Evolutionary conservation across 106 monocot genomes (phyloP).

Genomic region (Iris macrosiphon): DNA sequence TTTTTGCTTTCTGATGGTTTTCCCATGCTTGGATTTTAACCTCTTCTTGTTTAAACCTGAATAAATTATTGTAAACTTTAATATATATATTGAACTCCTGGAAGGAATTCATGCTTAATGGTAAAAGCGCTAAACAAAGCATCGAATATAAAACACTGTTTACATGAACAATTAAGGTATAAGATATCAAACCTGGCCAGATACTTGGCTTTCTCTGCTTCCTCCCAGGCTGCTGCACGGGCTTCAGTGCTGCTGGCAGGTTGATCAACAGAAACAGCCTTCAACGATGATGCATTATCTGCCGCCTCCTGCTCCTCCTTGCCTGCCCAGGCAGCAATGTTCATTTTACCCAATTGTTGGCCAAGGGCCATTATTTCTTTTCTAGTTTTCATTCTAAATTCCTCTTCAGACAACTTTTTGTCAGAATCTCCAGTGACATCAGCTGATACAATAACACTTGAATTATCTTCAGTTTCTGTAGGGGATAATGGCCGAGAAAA

Average conservation of each 20-base stretch:
- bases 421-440: constrained; percentile 21
- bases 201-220: constrained; percentile 87
- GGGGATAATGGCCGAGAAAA: constrained; percentile 48
- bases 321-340: constrained; percentile 95
- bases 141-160: no score
- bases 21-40: constrained; percentile 53
- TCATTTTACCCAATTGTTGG: constrained; percentile 75
- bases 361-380: constrained; percentile 92
- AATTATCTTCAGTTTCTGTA: constrained; percentile 20
- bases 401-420: constrained; percentile 52
- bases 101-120: no score
- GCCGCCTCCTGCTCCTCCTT: constrained; percentile 71
- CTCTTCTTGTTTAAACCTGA: constrained; percentile 43
- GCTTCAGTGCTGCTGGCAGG: constrained; percentile 35
- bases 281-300: no score
- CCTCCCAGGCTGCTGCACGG: constrained; percentile 92
- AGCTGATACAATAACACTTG: constrained; percentile 17
- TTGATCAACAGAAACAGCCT: constrained; percentile 18
- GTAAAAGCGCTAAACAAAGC: no score
- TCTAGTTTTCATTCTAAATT: constrained; percentile 68
- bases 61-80: no score
- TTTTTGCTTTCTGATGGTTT: constrained; percentile 51
- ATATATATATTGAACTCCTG: no score
- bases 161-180: neutral
- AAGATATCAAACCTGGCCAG: constrained; percentile 82